Conservation (phyloP, 768 basidiomycete genomes). For the Lactifluus rugatus region DNA sequence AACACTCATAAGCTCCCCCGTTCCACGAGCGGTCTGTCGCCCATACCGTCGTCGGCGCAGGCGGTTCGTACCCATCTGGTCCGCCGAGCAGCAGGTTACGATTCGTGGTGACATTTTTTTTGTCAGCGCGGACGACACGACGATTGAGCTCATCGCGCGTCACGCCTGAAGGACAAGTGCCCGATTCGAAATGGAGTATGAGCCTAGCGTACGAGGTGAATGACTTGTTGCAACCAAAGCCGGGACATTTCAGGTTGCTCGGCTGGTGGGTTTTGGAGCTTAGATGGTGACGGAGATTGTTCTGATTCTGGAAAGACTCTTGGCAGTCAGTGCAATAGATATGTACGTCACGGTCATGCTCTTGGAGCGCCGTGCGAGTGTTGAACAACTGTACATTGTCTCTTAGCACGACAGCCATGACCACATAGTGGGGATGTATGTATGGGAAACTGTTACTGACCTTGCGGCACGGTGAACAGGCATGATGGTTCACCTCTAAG, state of each 20-base stretch:
- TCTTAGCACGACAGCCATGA: neutral
- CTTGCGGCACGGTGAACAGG: neutral
- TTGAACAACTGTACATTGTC: neutral
- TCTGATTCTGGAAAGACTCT: constrained; percentile 34
- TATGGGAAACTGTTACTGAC: neutral
- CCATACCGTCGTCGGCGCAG: neutral
- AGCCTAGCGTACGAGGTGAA: constrained; percentile 49
- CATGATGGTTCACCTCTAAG: neutral
- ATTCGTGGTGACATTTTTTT: constrained; percentile 4
- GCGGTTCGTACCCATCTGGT: neutral
- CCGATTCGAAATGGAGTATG: constrained; percentile 53
- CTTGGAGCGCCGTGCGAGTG: neutral
- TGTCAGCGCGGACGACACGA: neutral
- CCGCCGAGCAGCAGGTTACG: neutral
- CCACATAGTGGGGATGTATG: neutral
- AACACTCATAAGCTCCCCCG: constrained; percentile 46
- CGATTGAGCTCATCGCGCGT: constrained; percentile 25
- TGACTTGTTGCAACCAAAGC: constrained; percentile 33
- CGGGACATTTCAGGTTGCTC: constrained; percentile 29
- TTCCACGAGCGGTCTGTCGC: constrained; percentile 37
- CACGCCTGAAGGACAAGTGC: constrained; percentile 44
- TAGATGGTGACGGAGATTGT: constrained; percentile 39
- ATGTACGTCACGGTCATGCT: constrained; percentile 20
- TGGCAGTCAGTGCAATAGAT: constrained; percentile 39
- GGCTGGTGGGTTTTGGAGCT: constrained; percentile 43